phyloP scores from a whole-genome alignment of 2,329 filamentous ascomycete species.

The Lecanicillium sp. region DNA sequence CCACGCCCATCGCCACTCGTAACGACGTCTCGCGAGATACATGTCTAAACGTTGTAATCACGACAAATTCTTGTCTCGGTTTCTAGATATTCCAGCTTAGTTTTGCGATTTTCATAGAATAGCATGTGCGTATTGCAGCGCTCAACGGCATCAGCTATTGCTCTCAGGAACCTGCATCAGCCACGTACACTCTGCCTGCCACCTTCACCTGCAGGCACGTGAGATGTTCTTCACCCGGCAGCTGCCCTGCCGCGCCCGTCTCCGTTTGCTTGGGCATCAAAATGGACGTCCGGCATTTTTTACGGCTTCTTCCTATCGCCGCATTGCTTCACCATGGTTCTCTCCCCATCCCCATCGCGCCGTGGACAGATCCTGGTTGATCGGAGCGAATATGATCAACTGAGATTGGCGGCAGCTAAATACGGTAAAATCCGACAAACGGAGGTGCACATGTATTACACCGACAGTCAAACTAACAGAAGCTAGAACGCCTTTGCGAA shows the following conservation, averaged over 20 bases:
- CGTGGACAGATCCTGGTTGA: constrained; percentile 7
- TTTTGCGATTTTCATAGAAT: background rate
- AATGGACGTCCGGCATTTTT: background rate
- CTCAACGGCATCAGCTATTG: background rate
- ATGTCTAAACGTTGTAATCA: background rate
- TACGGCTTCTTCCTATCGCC: background rate
- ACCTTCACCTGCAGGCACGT: constrained; percentile 8
- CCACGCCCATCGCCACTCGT: background rate
- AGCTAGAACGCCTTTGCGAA: constrained; percentile 37
- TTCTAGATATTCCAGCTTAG: background rate
- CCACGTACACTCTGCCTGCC: constrained; percentile 1
- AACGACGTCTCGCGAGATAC: background rate
- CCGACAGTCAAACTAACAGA: background rate
- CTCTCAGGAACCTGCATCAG: background rate
- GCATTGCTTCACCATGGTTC: background rate
- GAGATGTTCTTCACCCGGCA: constrained; percentile 9
- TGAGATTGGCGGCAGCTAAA: constrained; percentile 6
- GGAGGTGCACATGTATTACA: too few species aligned
- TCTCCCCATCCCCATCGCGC: constrained; percentile 3
- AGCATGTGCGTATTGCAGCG: background rate
- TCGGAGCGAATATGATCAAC: constrained; percentile 10
- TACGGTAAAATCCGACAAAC: too few species aligned
- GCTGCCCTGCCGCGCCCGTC: constrained; percentile 1
- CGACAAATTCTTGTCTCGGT: background rate
- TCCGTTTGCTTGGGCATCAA: background rate